Evolutionary conservation across 352 stramenopile genomes (phyloP).

Genomic region (Phytophthora kernoviae): DNA sequence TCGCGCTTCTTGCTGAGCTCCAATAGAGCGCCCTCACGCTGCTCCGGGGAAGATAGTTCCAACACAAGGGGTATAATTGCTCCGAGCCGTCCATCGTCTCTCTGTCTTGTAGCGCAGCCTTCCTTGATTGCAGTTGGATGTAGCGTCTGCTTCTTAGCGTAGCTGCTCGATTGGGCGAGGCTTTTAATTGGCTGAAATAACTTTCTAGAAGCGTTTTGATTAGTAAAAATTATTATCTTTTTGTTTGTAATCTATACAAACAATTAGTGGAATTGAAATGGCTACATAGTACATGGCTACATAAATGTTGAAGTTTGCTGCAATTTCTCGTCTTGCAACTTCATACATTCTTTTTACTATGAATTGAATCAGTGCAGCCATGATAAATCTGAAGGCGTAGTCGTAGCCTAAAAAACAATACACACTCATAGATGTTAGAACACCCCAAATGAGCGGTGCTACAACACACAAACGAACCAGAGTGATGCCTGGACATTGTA

Average conservation of each 20-base stretch:
- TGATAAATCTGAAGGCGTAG: background rate
- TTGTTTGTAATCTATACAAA: no score
- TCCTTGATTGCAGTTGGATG: no score
- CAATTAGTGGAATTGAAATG: background rate
- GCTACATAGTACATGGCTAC: background rate
- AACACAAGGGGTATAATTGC: constrained; percentile 92
- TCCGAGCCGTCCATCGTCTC: constrained; percentile 55
- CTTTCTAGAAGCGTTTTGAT: no score
- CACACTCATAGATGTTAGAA: background rate
- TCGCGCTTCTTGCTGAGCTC: constrained; percentile 99
- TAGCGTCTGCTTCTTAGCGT: no score
- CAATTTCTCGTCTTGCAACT: no score
- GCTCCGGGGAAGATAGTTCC: constrained; percentile 93
- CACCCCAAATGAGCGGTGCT: background rate
- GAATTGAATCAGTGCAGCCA: background rate
- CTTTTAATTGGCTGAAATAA: no score
- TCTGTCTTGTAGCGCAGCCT: no score
- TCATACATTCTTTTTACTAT: no score
- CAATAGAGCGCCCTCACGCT: constrained; percentile 96
- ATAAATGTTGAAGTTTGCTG: no score
- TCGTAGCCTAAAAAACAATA: background rate
- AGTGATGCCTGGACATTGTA: constrained; percentile 21
- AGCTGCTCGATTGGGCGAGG: no score
- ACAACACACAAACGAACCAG: no score
- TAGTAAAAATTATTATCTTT: no score